phyloP scores from a whole-genome alignment of 768 basidiomycete species.

The Gloeopeniophorella convolvens region DNA sequence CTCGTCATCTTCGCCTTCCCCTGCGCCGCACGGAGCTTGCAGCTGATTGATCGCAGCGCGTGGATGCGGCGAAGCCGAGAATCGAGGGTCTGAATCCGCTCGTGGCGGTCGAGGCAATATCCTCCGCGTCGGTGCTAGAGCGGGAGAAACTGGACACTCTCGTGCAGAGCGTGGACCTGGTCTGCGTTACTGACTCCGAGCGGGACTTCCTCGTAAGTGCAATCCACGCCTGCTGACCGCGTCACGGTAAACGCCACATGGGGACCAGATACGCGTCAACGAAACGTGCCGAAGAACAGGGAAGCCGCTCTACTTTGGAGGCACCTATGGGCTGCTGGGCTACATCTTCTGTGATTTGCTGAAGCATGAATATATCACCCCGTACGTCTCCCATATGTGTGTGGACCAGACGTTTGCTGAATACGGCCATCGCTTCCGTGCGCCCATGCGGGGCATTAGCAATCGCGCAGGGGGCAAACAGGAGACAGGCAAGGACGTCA shows the following conservation, averaged over 20 bases:
- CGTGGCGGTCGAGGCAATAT: slow-evolving; percentile 68
- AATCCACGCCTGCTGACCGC: neutral
- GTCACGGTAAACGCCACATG: slow-evolving; percentile 8
- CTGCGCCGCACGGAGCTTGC: slow-evolving; percentile 31
- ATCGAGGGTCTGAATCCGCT: slow-evolving; percentile 91
- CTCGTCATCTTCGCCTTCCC: neutral
- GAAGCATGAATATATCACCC: slow-evolving; percentile 76
- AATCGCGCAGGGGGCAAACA: slow-evolving; percentile 52
- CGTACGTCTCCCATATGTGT: slow-evolving; percentile 46
- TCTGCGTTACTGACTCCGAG: slow-evolving; percentile 80
- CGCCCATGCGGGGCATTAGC: slow-evolving; percentile 31
- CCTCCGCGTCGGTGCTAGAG: slow-evolving; percentile 42
- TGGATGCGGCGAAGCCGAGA: slow-evolving; percentile 75
- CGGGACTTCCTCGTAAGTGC: slow-evolving; percentile 63
- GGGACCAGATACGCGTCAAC: slow-evolving; percentile 66
- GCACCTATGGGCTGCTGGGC: slow-evolving; percentile 83
- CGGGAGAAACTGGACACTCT: slow-evolving; percentile 50
- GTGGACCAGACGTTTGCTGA: neutral
- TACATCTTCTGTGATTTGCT: slow-evolving; percentile 95
- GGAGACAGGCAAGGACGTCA: slow-evolving; percentile 53
- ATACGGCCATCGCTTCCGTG: neutral
- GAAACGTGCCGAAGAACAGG: slow-evolving; percentile 64
- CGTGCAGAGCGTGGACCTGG: slow-evolving; percentile 66
- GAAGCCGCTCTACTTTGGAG: slow-evolving; percentile 88
- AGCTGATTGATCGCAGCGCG: slow-evolving; percentile 49